These are phyloP conservation scores for Saccharomycopsis crataegensis DNA, from an alignment of 1,139 yeast species.

Conservation along the genomic window DNA sequence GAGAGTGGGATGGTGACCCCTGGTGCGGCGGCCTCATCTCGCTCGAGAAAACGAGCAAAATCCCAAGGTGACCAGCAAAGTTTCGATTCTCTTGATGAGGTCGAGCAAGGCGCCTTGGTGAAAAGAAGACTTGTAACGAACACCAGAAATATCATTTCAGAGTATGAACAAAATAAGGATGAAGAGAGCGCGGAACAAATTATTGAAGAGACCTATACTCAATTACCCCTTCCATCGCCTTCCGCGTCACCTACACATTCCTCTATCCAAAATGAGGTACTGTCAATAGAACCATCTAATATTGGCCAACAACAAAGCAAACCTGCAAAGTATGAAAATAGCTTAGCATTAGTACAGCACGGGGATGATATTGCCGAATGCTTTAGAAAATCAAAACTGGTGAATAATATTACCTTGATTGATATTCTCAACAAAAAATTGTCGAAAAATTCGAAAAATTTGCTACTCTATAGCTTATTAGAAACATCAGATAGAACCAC, in stretches of 20 bases:
- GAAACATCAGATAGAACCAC: constrained; percentile 60
- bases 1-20: background rate
- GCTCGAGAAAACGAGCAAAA: background rate
- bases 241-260: constrained; percentile 58
- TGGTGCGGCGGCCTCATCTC: background rate
- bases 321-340: too few species aligned
- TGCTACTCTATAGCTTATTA: constrained; percentile 53
- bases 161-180: background rate
- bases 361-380: background rate
- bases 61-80: background rate
- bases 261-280: constrained; percentile 19
- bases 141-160: background rate
- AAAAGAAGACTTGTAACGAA: background rate
- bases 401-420: background rate
- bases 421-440: constrained; percentile 1
- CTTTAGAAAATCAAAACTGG: constrained; percentile 13
- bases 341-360: too few species aligned
- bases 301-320: background rate
- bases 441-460: constrained; percentile 15
- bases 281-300: background rate
- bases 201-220: constrained; percentile 1
- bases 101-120: background rate
- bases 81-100: background rate
- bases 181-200: too few species aligned
- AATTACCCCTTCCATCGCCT: constrained; percentile 53